phyloP scores from a whole-genome alignment of 2,329 filamentous ascomycete species.

The Fusarium sp. region DNA sequence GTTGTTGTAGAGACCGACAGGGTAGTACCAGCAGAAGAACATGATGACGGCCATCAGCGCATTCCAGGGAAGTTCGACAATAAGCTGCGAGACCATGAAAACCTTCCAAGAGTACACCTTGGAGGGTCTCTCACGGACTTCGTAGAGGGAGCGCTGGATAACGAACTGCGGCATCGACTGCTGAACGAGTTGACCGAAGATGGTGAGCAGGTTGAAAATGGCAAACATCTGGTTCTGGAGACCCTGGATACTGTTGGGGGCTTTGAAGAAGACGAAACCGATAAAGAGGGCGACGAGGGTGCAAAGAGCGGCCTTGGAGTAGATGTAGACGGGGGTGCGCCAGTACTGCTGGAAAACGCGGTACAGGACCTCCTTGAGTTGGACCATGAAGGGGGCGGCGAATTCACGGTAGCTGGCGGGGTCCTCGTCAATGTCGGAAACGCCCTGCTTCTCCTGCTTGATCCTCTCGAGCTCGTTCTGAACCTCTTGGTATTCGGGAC shows the following conservation, averaged over 20 bases:
- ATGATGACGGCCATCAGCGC: conserved; percentile 80
- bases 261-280: conserved; percentile 82
- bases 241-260: conserved; percentile 78
- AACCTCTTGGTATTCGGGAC: conserved; percentile 66
- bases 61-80: conserved; percentile 90
- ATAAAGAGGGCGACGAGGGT: conserved; percentile 77
- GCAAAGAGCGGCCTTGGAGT: conserved; percentile 80
- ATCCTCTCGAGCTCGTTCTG: conserved; percentile 69
- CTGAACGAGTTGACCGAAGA: conserved; percentile 83
- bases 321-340: conserved; percentile 90
- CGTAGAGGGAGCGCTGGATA: conserved; percentile 83
- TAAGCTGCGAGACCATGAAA: conserved; percentile 85
- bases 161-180: conserved; percentile 91
- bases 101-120: conserved; percentile 89
- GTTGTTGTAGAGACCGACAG: conserved; percentile 80
- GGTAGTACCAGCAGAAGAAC: conserved; percentile 88
- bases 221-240: conserved; percentile 89
- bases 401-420: conserved; percentile 76
- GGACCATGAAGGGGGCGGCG: conserved; percentile 77
- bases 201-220: conserved; percentile 85
- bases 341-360: conserved; percentile 94
- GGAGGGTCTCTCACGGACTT: conserved; percentile 85
- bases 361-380: conserved; percentile 74
- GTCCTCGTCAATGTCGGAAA: conserved; percentile 49
- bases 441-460: conserved; percentile 59